A percentile compares a stretch with the other conserved stretches of the same genome.
These are phyloP conservation scores for Novakomyces olei DNA, from an alignment of 805 yeast species.

Conservation along the genomic window DNA sequence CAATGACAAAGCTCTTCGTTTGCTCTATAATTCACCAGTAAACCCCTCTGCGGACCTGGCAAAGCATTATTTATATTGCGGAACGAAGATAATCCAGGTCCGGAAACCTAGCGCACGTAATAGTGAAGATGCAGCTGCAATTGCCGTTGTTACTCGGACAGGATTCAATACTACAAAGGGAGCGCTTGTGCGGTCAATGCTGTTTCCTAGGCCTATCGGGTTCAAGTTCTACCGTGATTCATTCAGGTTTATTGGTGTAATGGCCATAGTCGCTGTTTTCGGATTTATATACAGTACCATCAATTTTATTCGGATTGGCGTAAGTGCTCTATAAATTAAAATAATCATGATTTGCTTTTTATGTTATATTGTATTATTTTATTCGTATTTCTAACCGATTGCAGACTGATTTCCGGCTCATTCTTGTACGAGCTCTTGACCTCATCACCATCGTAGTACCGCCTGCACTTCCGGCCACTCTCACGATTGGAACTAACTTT, in stretches of 20 bases:
- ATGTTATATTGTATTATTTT: not conserved
- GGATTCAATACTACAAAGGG: constrained; percentile 96
- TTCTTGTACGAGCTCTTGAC: constrained; percentile 76
- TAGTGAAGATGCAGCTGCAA: constrained; percentile 43
- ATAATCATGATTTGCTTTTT: no score
- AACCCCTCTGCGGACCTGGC: constrained; percentile 25
- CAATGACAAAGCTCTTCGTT: constrained; percentile 30
- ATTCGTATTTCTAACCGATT: constrained; percentile 20
- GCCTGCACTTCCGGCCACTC: constrained; percentile 93
- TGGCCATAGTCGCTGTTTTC: constrained; percentile 61
- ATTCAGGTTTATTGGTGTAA: constrained; percentile 84
- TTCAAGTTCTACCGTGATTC: constrained; percentile 88
- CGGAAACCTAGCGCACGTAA: constrained; percentile 30
- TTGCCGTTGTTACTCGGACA: constrained; percentile 70
- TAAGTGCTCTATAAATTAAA: not conserved
- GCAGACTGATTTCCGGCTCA: constrained; percentile 38
- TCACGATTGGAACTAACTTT: constrained; percentile 89
- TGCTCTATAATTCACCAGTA: not conserved
- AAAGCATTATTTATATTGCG: constrained; percentile 59
- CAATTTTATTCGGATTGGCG: constrained; percentile 55
- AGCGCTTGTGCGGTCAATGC: constrained; percentile 77
- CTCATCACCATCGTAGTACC: constrained; percentile 93
- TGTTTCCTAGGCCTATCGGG: constrained; percentile 84
- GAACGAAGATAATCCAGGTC: constrained; percentile 72
- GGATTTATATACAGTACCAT: constrained; percentile 73